Evolutionary conservation across 2,329 filamentous ascomycete genomes (phyloP).

Genomic region (Blumeria hordei): DNA sequence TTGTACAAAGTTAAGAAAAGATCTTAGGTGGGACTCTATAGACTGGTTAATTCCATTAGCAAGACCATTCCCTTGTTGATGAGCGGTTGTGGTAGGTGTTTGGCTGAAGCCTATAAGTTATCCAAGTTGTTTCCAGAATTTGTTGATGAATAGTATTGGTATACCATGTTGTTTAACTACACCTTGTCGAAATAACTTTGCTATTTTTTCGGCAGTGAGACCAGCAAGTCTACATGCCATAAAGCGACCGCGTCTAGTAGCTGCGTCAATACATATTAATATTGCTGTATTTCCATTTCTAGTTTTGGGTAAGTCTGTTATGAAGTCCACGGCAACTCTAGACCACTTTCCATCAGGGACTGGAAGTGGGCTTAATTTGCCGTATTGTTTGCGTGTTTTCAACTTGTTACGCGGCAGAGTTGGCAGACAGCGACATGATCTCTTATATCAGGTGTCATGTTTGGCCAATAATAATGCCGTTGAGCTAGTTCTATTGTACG

Average conservation of each 20-base stretch:
- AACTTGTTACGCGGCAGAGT: not conserved
- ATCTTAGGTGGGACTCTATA: slow-evolving; percentile 2
- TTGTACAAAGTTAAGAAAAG: slow-evolving; percentile 3
- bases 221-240: not conserved
- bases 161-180: not conserved
- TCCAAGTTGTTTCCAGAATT: not conserved
- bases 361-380: not conserved
- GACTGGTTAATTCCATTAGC: slow-evolving; percentile 1
- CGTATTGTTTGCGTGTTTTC: not conserved
- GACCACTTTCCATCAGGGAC: not conserved
- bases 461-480: too few relatives aligned
- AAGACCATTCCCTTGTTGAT: not conserved
- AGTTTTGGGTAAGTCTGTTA: too few relatives aligned
- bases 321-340: too few relatives aligned
- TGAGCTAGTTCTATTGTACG: too few relatives aligned
- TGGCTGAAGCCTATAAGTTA: not conserved
- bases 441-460: too few relatives aligned
- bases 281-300: too few relatives aligned
- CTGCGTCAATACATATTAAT: too few relatives aligned
- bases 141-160: not conserved
- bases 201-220: not conserved
- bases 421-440: too few relatives aligned
- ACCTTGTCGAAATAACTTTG: not conserved
- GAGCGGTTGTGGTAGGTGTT: too few relatives aligned
- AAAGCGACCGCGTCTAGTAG: too few relatives aligned